phyloP scores from a whole-genome alignment of 2,329 filamentous ascomycete species.

The Colletotrichum somersetense region DNA sequence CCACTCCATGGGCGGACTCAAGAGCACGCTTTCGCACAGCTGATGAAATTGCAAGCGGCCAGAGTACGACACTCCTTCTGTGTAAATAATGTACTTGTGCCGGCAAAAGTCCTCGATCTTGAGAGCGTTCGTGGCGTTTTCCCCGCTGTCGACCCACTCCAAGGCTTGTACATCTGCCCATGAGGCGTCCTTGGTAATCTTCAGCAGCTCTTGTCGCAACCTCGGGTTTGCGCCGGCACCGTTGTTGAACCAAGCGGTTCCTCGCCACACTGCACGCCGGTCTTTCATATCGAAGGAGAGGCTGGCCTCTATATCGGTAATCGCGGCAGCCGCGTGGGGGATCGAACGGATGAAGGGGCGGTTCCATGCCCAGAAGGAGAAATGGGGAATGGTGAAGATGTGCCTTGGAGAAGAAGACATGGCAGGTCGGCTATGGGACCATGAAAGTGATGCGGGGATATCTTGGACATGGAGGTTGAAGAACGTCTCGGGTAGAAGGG shows the following conservation, averaged over 20 bases:
- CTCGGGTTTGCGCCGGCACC: conserved; percentile 51
- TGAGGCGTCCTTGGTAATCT: conserved; percentile 48
- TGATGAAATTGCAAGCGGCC: conserved; percentile 65
- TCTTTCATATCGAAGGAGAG: conserved; percentile 50
- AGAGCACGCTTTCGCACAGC: conserved; percentile 61
- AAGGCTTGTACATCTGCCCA: conserved; percentile 65
- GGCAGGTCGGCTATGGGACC: conserved; percentile 62
- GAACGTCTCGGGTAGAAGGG: conserved; percentile 62
- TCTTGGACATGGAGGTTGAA: conserved; percentile 67
- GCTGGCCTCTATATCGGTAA: conserved; percentile 52
- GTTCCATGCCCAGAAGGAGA: conserved; percentile 67
- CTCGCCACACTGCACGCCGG: conserved; percentile 63
- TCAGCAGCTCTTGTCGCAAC: conserved; percentile 57
- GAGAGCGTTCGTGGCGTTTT: conserved; percentile 58
- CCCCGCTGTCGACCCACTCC: conserved; percentile 50
- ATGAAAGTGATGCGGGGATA: conserved; percentile 57
- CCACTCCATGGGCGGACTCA: conserved; percentile 62
- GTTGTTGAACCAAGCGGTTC: conserved; percentile 64
- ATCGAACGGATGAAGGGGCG: conserved; percentile 63
- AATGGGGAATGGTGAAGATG: conserved; percentile 67
- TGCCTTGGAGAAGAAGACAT: conserved; percentile 52
- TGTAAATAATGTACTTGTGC: conserved; percentile 65
- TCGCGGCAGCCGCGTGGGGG: conserved; percentile 53
- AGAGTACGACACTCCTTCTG: conserved; percentile 66
- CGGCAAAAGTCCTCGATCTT: conserved; percentile 64